Evolutionary conservation across 768 basidiomycete species (phyloP).

Genomic region (Pleurotus citrinopileatus): DNA sequence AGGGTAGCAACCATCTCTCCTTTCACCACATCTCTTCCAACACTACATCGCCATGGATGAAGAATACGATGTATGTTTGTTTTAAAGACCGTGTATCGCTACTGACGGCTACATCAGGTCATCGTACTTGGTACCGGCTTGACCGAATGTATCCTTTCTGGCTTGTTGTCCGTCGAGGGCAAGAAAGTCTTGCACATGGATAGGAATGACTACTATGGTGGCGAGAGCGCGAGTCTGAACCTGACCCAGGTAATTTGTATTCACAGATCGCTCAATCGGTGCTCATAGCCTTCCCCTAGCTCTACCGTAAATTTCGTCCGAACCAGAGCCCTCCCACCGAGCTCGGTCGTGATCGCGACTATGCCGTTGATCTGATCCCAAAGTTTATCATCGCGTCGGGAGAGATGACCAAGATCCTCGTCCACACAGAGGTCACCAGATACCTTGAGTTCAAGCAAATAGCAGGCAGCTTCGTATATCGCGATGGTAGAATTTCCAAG

Average conservation of each 20-base stretch:
- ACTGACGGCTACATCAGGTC: constrained; percentile 46
- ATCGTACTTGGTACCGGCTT: constrained; percentile 94
- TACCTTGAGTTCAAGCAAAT: constrained; percentile 99
- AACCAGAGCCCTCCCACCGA: constrained; percentile 73
- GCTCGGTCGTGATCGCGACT: constrained; percentile 96
- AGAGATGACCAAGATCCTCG: constrained; percentile 95
- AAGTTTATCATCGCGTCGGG: constrained; percentile 99
- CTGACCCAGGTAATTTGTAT: constrained; percentile 75
- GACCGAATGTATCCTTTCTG: constrained; percentile 98
- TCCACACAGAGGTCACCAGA: constrained; percentile 97
- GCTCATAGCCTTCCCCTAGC: constrained; percentile 44
- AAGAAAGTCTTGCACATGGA: constrained; percentile 99
- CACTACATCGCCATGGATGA: constrained; percentile 80
- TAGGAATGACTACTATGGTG: constrained; percentile 98
- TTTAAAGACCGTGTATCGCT: constrained; percentile 8
- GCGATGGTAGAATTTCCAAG: constrained; percentile 95
- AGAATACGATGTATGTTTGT: constrained; percentile 82
- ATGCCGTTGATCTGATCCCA: constrained; percentile 95
- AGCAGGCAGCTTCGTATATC: constrained; percentile 96
- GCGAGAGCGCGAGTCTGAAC: constrained; percentile 95
- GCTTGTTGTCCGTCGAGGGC: constrained; percentile 96
- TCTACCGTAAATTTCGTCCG: constrained; percentile 93
- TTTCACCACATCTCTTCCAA: constrained; percentile 12
- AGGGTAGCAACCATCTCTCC: constrained; percentile 15
- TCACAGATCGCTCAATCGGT: constrained; percentile 12